phyloP scores from a whole-genome alignment of 768 basidiomycete genomes.

The Boletus rex-veris region DNA sequence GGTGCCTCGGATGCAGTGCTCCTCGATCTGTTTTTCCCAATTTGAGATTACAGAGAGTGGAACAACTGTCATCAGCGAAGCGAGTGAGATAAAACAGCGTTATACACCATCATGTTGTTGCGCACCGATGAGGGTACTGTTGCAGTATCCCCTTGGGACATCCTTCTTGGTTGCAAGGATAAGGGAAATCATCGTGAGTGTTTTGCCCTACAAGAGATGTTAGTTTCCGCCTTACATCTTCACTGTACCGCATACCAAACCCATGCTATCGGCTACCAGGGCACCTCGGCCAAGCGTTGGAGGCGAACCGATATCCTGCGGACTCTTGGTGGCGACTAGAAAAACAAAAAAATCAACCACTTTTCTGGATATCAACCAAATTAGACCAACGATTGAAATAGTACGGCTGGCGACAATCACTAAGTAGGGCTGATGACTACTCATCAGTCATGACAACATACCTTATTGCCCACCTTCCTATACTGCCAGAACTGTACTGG shows the following conservation, averaged over 20 bases:
- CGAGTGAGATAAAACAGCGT: not conserved
- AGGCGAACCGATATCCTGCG: conserved; percentile 48
- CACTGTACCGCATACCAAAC: conserved; percentile 37
- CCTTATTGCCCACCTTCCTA: conserved; percentile 53
- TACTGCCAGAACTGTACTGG: conserved; percentile 92
- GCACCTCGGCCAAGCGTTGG: conserved; percentile 82
- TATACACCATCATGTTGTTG: not conserved
- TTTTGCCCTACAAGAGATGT: conserved; percentile 66
- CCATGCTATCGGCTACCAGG: conserved; percentile 90
- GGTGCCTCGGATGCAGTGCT: conserved; percentile 57
- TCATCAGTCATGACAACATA: conserved; percentile 22
- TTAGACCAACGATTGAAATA: conserved; percentile 63
- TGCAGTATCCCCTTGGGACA: conserved; percentile 49
- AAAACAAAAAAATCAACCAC: not conserved
- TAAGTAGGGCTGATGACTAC: not conserved
- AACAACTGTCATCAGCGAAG: conserved; percentile 46
- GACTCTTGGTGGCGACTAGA: conserved; percentile 77
- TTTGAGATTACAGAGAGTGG: conserved; percentile 85
- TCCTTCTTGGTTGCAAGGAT: conserved; percentile 76
- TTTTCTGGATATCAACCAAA: not conserved
- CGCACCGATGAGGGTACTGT: conserved; percentile 75
- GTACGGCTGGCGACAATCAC: conserved; percentile 39
- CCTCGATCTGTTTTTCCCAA: conserved; percentile 81
- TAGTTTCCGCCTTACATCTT: not conserved
- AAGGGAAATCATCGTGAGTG: conserved; percentile 81